Conservation (phyloP, 2,329 filamentous ascomycete species). For the Botryosphaeria dothidea region DNA sequence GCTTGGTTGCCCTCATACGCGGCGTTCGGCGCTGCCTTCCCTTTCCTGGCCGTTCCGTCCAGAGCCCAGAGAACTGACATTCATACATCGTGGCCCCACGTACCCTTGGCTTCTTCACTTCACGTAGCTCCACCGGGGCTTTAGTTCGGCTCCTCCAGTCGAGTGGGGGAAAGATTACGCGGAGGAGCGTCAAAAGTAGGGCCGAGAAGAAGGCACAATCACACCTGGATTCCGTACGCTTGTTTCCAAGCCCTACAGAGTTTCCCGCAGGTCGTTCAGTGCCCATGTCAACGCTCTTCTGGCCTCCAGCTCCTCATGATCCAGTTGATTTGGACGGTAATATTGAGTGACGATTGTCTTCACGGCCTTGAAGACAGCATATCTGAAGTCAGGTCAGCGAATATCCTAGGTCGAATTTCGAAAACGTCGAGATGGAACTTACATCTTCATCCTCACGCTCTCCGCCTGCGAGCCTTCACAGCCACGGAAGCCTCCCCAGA, state of each 20-base stretch:
- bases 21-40: not conserved
- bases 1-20: not conserved
- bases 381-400: conserved; percentile 34
- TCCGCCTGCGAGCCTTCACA: conserved; percentile 32
- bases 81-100: too few species aligned
- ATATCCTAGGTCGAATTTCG: conserved; percentile 2
- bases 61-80: not conserved
- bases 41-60: conserved; percentile 1
- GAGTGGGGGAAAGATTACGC: not conserved
- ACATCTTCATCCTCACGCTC: conserved; percentile 44
- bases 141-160: not conserved
- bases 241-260: not conserved
- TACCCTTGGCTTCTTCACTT: not conserved
- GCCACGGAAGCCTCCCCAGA: conserved; percentile 46
- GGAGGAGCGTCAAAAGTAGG: not conserved
- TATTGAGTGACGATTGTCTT: conserved; percentile 46
- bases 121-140: not conserved
- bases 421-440: conserved; percentile 24
- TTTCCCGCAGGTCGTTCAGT: conserved; percentile 33
- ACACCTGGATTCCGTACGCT: not conserved
- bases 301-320: conserved; percentile 44
- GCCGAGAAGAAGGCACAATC: not conserved
- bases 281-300: conserved; percentile 43
- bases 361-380: conserved; percentile 46
- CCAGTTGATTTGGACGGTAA: conserved; percentile 43